Percentiles rank a stretch among this genome's conserved stretches.
phyloP scores from a whole-genome alignment of 345 rosid species.

The Raphanus raphanistrum region DNA sequence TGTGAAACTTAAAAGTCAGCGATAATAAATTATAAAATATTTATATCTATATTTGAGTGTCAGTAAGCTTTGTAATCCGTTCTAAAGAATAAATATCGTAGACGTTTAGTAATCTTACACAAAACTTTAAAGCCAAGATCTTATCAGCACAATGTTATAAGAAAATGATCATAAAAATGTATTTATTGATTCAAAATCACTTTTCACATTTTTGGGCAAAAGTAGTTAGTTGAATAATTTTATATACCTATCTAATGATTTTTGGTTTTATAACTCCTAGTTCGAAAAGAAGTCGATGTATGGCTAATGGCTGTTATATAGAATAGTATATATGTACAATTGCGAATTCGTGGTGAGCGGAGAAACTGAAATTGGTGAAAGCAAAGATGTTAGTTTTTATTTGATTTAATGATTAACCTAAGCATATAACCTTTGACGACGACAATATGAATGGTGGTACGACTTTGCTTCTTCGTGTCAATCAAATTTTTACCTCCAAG shows the following conservation, averaged over 20 bases:
- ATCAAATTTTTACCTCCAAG: constrained; percentile 16
- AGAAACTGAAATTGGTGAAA: constrained; percentile 25
- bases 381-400: constrained; percentile 25
- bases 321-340: neutral
- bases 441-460: constrained; percentile 24
- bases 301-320: neutral
- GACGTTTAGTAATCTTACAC: neutral
- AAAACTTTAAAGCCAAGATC: neutral
- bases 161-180: neutral
- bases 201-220: neutral
- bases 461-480: constrained; percentile 31
- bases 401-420: constrained; percentile 15
- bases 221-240: neutral
- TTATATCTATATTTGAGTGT: neutral
- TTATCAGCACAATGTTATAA: neutral
- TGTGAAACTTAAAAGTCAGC: neutral
- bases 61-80: neutral
- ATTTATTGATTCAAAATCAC: neutral
- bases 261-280: neutral
- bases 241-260: neutral
- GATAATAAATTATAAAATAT: neutral
- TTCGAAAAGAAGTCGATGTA: neutral
- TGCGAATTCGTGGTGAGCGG: constrained; percentile 14
- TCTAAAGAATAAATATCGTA: neutral
- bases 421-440: constrained; percentile 19